A percentile compares a stretch with the other conserved stretches of the same genome.
These are phyloP conservation scores for Miscanthus lutarioriparius DNA, from an alignment of 176 grass and related monocot genomes.

Conservation along the genomic window DNA sequence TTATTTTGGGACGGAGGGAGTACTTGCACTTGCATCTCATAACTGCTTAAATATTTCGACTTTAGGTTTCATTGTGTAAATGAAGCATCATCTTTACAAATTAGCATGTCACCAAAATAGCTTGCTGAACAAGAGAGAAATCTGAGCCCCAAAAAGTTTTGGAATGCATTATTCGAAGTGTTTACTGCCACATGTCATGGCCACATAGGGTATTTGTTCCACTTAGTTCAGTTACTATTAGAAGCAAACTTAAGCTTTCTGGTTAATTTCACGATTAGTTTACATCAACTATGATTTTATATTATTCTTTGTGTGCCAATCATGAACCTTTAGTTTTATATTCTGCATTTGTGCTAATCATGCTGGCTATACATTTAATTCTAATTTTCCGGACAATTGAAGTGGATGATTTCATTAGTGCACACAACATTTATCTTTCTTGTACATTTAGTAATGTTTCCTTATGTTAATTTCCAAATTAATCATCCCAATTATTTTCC, in stretches of 20 bases:
- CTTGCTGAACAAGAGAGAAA: background rate
- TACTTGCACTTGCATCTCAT: background rate
- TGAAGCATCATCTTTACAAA: background rate
- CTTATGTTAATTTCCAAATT: constrained; percentile 5
- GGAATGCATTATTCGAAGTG: background rate
- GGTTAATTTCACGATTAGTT: background rate
- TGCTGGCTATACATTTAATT: background rate
- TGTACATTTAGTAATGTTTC: constrained; percentile 34
- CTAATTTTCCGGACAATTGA: background rate
- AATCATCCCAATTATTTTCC: background rate
- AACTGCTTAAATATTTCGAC: background rate
- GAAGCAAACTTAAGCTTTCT: background rate
- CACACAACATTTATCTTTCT: background rate
- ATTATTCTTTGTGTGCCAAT: background rate
- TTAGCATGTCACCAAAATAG: background rate
- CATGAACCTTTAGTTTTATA: background rate
- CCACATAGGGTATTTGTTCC: background rate
- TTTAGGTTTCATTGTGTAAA: background rate
- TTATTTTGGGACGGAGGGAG: too few relatives aligned
- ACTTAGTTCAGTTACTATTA: background rate
- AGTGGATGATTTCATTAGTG: background rate
- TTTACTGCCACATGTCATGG: background rate
- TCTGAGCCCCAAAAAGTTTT: background rate
- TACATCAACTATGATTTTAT: background rate
- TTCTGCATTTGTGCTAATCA: background rate